Evolutionary conservation across 2,329 filamentous ascomycete genomes (phyloP).

Genomic region (Fusarium pilosicola): DNA sequence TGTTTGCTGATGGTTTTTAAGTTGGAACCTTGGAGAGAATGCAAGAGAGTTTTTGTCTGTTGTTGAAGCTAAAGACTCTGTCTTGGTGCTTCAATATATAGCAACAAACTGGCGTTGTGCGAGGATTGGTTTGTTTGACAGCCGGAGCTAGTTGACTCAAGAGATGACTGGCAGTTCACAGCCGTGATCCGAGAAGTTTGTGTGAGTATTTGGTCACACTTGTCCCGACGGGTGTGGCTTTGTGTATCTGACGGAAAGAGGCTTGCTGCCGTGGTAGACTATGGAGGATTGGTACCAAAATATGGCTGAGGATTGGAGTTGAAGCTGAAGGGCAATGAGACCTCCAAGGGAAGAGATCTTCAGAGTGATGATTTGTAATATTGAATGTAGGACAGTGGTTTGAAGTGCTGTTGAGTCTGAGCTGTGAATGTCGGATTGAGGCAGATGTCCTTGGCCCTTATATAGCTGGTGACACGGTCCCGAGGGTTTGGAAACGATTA

Average conservation of each 20-base stretch:
- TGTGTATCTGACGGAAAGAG: slow-evolving; percentile 37
- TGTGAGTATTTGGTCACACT: slow-evolving; percentile 36
- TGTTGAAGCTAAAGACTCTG: slow-evolving; percentile 1
- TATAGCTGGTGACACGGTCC: slow-evolving; percentile 44
- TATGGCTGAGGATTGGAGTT: not conserved
- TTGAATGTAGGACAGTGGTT: slow-evolving; percentile 7
- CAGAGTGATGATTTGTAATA: not conserved
- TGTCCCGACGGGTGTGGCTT: slow-evolving; percentile 34
- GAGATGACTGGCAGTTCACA: slow-evolving; percentile 32
- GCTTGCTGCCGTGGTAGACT: slow-evolving; percentile 26
- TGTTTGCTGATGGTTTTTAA: slow-evolving; percentile 30
- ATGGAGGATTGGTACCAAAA: slow-evolving; percentile 8
- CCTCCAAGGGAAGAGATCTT: not conserved
- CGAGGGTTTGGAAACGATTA: slow-evolving; percentile 38
- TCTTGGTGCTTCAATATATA: slow-evolving; percentile 26
- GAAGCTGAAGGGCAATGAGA: not conserved
- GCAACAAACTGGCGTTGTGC: slow-evolving; percentile 16
- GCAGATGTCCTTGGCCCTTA: slow-evolving; percentile 38
- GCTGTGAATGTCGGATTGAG: slow-evolving; percentile 28
- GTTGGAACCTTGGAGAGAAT: not conserved
- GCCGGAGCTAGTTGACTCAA: slow-evolving; percentile 13
- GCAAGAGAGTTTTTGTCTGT: not conserved
- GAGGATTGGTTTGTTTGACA: slow-evolving; percentile 22
- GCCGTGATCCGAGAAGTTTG: slow-evolving; percentile 40
- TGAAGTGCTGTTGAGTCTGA: slow-evolving; percentile 31